These are phyloP conservation scores for Smallanthus sonchifolius DNA, from an alignment of 129 eudicot species.

Conservation along the genomic window DNA sequence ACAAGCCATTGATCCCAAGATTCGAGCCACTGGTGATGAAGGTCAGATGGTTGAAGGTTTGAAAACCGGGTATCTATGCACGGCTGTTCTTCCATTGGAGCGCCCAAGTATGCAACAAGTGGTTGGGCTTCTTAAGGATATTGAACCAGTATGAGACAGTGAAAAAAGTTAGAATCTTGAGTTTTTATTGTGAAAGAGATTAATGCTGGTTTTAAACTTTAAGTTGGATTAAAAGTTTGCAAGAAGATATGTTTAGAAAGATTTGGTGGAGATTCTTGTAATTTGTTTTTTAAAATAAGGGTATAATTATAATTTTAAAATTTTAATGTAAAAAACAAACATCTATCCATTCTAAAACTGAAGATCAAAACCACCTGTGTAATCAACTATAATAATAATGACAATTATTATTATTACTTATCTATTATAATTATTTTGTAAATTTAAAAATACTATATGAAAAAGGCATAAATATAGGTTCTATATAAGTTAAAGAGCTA, in stretches of 20 bases:
- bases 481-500: no score
- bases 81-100: conserved; percentile 68
- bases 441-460: no score
- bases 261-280: background rate
- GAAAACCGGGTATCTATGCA: conserved; percentile 82
- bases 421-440: no score
- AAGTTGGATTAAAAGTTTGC: background rate
- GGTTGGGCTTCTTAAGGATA: conserved; percentile 81
- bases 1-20: conserved; percentile 65
- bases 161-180: background rate
- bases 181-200: background rate
- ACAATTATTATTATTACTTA: no score
- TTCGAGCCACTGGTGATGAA: conserved; percentile 51
- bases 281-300: background rate
- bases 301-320: no score
- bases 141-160: conserved; percentile 39
- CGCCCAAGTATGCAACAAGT: conserved; percentile 92
- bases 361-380: no score
- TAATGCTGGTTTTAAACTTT: background rate
- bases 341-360: no score
- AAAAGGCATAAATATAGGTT: no score
- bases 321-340: no score
- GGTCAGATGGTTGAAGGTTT: conserved; percentile 66
- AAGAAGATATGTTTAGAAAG: background rate
- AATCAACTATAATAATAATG: no score